These are phyloP conservation scores for Sporormia fimetaria DNA, from an alignment of 495 filamentous ascomycete genomes.

Conservation along the genomic window DNA sequence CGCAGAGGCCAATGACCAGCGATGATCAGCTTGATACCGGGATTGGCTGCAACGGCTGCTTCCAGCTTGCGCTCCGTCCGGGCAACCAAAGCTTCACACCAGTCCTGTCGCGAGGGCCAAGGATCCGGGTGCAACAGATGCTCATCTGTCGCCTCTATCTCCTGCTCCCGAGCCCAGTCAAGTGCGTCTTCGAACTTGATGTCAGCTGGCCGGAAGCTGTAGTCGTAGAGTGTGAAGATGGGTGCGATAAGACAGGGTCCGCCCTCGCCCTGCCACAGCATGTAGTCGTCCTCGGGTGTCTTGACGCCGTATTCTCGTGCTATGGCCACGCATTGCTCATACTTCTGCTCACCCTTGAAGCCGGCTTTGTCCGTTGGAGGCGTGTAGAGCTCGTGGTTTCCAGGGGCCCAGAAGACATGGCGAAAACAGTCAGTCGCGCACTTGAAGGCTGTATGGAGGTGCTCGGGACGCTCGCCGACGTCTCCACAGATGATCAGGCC, in stretches of 20 bases:
- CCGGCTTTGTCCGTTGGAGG: slow-evolving; percentile 24
- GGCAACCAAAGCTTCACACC: slow-evolving; percentile 29
- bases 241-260: slow-evolving; percentile 30
- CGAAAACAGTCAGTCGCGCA: slow-evolving; percentile 29
- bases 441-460: slow-evolving; percentile 29
- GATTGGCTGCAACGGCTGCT: slow-evolving; percentile 22
- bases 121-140: slow-evolving; percentile 30
- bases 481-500: slow-evolving; percentile 34
- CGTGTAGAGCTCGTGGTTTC: slow-evolving; percentile 36
- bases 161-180: slow-evolving; percentile 33
- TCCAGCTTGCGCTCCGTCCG: slow-evolving; percentile 27
- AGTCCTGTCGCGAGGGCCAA: slow-evolving; percentile 28
- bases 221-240: slow-evolving; percentile 36
- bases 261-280: slow-evolving; percentile 32
- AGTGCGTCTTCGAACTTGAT: slow-evolving; percentile 28
- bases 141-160: slow-evolving; percentile 33
- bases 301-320: slow-evolving; percentile 30
- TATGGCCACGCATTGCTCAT: slow-evolving; percentile 29
- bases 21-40: slow-evolving; percentile 29
- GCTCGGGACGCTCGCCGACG: slow-evolving; percentile 31
- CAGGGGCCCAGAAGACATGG: slow-evolving; percentile 32
- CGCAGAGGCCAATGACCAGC: slow-evolving; percentile 34
- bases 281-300: slow-evolving; percentile 33
- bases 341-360: slow-evolving; percentile 31
- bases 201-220: slow-evolving; percentile 31